Evolutionary conservation across 495 filamentous ascomycete genomes (phyloP).

Genomic region (Endocarpon pusillum): DNA sequence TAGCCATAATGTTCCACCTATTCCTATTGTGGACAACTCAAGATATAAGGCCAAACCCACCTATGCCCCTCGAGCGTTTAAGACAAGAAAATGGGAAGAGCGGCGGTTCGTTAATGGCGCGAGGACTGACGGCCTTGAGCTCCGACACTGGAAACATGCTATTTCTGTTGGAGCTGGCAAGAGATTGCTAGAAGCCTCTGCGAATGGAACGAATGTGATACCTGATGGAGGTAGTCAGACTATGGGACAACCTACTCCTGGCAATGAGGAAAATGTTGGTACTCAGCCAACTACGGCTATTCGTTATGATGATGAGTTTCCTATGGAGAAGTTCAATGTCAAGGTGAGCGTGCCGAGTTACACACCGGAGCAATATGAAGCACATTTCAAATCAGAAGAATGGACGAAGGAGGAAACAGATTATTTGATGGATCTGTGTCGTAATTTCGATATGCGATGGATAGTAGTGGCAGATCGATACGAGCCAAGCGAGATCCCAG

Average conservation of each 20-base stretch:
- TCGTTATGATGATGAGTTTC: constrained; percentile 19
- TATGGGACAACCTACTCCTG: neutral
- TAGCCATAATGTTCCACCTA: constrained; percentile 45
- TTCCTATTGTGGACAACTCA: constrained; percentile 46
- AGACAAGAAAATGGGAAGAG: constrained; percentile 14
- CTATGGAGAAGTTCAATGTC: constrained; percentile 58
- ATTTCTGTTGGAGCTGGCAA: constrained; percentile 3
- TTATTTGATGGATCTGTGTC: constrained; percentile 57
- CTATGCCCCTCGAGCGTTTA: constrained; percentile 33
- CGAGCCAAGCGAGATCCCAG: constrained; percentile 32
- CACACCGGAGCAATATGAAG: constrained; percentile 69
- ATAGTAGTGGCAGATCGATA: constrained; percentile 87
- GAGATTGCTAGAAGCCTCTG: constrained; percentile 5
- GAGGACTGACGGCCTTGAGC: constrained; percentile 34
- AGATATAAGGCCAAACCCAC: constrained; percentile 49
- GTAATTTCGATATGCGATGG: constrained; percentile 74
- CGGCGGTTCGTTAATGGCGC: constrained; percentile 43
- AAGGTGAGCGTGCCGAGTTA: constrained; percentile 55
- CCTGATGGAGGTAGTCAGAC: constrained; percentile 6
- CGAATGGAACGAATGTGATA: constrained; percentile 5
- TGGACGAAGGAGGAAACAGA: constrained; percentile 92
- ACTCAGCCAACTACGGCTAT: neutral
- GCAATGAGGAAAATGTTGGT: neutral
- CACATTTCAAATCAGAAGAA: constrained; percentile 48
- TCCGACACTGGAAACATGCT: constrained; percentile 40